Evolutionary conservation across 139 green algal species (phyloP), one percentile per base, ranked within the genome.

Genomic region (Gonium pectorale): DNA sequence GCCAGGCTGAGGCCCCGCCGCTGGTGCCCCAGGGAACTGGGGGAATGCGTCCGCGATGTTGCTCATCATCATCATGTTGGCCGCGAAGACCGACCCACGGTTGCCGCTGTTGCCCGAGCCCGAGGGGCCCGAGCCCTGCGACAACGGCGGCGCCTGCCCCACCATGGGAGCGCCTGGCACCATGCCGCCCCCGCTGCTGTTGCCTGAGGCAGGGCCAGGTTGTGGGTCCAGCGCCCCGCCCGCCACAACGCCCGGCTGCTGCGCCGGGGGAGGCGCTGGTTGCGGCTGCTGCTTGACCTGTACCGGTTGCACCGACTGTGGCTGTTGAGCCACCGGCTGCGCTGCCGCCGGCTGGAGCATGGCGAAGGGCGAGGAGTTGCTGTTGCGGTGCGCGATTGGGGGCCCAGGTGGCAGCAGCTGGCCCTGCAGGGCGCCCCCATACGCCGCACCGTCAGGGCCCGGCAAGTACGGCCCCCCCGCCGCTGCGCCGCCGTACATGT

Each of bases 341-440:
- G 22, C 26, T 3, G 19, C 43, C 19, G 52, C 54, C n/a, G 51
- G 51, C 67, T 80, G 83, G 35, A 66, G 60, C 15, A 78, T 33
- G 24, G 80, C 63, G 41, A 71, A 75, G 17, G 67, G 80, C 21
- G 80, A 77, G 66, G 66, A 85, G 75, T 80, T 88, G 84, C 84
- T 88, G 31, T 9, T 19, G 19, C 85, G 68, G 26, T 35, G 46
- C 6, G 29, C 69, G 51, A 40, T 19, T 11, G 31, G n/a, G 38
- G 40, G 27, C 35, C 6, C 54, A 5, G 22, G 37, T 24, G 15
- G 38, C 74, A 38, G 41, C 11, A 37, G 3, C 44, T 66, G 80
- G 17, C 38, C 46, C 22, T n/a, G 43, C n/a, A 77, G n/a, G 37
- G 31, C 80, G 52, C 49, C 52, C 63, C 41, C 78, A 71, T 71